Base-by-base conservation (phyloP, 1,139 yeast species). In the Saccharomyces hybrid region DNA sequence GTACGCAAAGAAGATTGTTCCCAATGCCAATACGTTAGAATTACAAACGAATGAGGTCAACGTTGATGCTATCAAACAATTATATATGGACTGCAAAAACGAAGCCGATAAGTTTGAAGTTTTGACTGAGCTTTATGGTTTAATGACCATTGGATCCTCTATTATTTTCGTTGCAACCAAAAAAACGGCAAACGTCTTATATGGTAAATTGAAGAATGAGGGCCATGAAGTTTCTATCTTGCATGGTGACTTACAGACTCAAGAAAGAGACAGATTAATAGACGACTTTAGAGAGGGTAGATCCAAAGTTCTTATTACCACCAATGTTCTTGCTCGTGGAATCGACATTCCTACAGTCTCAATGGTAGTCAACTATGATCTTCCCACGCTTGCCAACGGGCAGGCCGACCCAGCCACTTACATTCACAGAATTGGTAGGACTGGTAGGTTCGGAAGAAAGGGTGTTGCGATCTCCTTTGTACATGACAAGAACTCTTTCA, bases 401-500 rank as follows among this genome's bases (percentile, higher is more conserved):
- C 72, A 74, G 48, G 86, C 99, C 1, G 99, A 93, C 68, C 97
- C 98, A 5, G 85, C 96, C 7, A 93, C 99, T n/a, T 93, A 93
- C 69, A 81, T 93, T 73, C 99, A 93, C 75, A 84, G 99, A 77
- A 93, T 95, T 65, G 99, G 99, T 57, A 86, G 99, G 78, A 93
- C 99, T 11, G 99, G 99, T 71, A 82, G 99, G 72, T 93, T 95
- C 68, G 99, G 99, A 65, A 87, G 98, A 78, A 86, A 83, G 50
- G 99, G 99, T 67, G 97, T 93, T 48, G 89, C 98, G 9, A 88
- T 93, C 58, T 87, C 96, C 19, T 88, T 93, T 69, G 86, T 95
- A 41, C 89, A 88, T 67, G 95, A 89, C 71, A 79, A 81, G 65
- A 75, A 75, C 63, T 84, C 96, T 11, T 88, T 77, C 70, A 76